Evolutionary conservation across 2,329 filamentous ascomycete species (phyloP).

Genomic region (Zarea fungicola): DNA sequence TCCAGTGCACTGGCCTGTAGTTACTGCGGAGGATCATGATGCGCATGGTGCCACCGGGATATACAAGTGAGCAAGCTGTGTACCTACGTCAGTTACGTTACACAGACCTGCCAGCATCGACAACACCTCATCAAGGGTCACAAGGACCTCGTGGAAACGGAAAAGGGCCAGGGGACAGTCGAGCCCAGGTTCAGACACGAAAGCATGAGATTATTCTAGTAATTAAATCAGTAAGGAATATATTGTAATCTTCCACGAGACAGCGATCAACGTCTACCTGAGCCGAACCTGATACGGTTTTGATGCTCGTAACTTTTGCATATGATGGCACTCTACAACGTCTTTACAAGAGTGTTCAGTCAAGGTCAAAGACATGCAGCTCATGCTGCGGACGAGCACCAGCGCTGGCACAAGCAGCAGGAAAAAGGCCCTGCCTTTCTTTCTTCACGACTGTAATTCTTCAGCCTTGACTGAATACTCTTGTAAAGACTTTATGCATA

Average conservation of each 20-base stretch:
- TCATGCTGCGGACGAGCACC: no score
- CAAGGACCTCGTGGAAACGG: not conserved
- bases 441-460: no score
- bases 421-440: no score
- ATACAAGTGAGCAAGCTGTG: slow-evolving; percentile 11
- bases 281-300: no score
- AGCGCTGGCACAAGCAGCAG: no score
- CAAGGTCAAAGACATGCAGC: no score
- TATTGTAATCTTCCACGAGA: not conserved
- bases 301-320: no score
- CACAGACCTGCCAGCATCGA: slow-evolving; percentile 6
- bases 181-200: not conserved
- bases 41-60: slow-evolving; percentile 11
- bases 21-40: slow-evolving; percentile 9
- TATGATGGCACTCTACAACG: no score
- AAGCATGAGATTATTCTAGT: not conserved
- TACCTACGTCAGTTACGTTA: slow-evolving; percentile 6
- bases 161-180: not conserved
- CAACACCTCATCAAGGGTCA: not conserved
- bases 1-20: slow-evolving; percentile 6
- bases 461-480: no score
- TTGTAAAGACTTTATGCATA: no score
- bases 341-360: no score
- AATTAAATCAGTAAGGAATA: not conserved
- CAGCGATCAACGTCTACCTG: no score